Percentiles rank a stretch among this genome's conserved stretches.
phyloP scores from a whole-genome alignment of 2,329 filamentous ascomycete genomes.

The Venturia asperata region DNA sequence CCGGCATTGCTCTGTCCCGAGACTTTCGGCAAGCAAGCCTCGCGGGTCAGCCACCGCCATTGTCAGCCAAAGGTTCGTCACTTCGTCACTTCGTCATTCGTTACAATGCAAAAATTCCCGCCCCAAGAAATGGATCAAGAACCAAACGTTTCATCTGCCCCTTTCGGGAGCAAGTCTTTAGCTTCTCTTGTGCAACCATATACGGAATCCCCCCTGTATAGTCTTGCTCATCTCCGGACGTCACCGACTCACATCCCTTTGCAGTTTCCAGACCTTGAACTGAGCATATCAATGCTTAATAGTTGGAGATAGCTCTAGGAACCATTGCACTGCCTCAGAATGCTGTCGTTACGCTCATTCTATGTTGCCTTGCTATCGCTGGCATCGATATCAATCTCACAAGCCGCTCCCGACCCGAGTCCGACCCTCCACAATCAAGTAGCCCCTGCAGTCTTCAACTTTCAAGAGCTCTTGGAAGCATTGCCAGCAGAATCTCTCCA shows the following conservation, averaged over 20 bases:
- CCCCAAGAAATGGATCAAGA: not conserved
- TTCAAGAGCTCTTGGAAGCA: conserved; percentile 50
- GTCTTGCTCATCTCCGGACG: not conserved
- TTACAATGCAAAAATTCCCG: not conserved
- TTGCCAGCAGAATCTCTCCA: conserved; percentile 57
- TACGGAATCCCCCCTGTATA: not conserved
- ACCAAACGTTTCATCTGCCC: not conserved
- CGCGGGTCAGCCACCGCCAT: conserved; percentile 1
- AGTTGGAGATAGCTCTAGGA: not conserved
- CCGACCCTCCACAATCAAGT: not conserved
- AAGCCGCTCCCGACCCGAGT: conserved; percentile 20
- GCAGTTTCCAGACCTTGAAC: not conserved
- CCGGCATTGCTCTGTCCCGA: not conserved
- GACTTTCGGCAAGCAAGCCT: not conserved
- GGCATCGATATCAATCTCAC: conserved; percentile 28
- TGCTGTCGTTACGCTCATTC: conserved; percentile 6
- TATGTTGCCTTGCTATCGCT: conserved; percentile 28
- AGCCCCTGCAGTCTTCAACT: conserved; percentile 26
- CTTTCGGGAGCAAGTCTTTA: not conserved
- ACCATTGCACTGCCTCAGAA: not conserved
- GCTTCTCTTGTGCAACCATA: not conserved
- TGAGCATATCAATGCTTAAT: not conserved
- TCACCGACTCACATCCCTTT: no score
- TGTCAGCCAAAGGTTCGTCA: conserved; percentile 10
- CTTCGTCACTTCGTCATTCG: not conserved